phyloP scores from a whole-genome alignment of 2,329 filamentous ascomycete genomes.

The Colletotrichum australisinense region DNA sequence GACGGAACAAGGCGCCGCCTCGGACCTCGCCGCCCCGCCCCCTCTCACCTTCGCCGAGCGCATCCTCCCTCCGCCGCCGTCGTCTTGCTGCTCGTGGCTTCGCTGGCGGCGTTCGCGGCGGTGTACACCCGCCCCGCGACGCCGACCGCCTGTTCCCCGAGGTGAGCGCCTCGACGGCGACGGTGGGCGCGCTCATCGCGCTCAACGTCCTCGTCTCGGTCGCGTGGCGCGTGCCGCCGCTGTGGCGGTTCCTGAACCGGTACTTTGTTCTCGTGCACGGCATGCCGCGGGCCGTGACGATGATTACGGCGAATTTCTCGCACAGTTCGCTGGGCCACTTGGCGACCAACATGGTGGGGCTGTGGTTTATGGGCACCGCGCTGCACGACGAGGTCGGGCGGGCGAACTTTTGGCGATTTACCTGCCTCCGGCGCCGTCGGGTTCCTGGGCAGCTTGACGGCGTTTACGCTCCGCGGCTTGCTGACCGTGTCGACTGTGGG shows the following conservation, averaged over 20 bases:
- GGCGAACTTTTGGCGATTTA: conserved; percentile 77
- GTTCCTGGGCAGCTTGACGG: conserved; percentile 67
- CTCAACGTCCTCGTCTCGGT: conserved; percentile 67
- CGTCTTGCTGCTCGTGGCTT: conserved; percentile 56
- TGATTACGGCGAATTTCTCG: conserved; percentile 76
- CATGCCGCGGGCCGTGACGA: conserved; percentile 69
- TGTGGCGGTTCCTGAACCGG: conserved; percentile 75
- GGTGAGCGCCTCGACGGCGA: conserved; percentile 71
- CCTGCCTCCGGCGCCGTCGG: conserved; percentile 68
- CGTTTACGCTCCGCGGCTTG: conserved; percentile 58
- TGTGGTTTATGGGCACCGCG: conserved; percentile 74
- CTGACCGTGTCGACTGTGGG: conserved; percentile 68
- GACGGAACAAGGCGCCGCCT: conserved; percentile 56
- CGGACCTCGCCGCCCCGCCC: conserved; percentile 62
- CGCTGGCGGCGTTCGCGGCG: conserved; percentile 55
- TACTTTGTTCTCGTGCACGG: conserved; percentile 75
- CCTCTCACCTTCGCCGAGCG: conserved; percentile 64
- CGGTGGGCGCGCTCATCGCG: conserved; percentile 71
- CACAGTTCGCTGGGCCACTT: conserved; percentile 74
- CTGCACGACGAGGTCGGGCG: conserved; percentile 79
- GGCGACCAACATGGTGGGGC: conserved; percentile 70
- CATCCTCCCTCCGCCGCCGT: conserved; percentile 63
- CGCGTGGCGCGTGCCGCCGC: conserved; percentile 72
- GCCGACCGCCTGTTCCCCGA: conserved; percentile 67
- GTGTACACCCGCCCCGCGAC: conserved; percentile 54